These are phyloP conservation scores for Scutellaria baicalensis DNA, from an alignment of 257 asterid species.

Conservation along the genomic window DNA sequence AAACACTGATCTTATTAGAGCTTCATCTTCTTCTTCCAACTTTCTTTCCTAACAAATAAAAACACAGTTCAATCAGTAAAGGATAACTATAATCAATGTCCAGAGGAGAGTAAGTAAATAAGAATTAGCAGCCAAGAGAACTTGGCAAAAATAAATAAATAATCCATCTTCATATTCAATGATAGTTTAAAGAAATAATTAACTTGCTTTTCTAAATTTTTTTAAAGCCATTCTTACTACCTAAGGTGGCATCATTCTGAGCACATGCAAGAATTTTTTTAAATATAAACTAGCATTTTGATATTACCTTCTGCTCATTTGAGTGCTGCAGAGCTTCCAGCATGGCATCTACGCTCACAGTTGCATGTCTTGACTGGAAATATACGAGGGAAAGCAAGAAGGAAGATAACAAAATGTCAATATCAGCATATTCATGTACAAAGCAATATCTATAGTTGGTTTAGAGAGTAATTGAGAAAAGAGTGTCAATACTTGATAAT, in stretches of 20 bases:
- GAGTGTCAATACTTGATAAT: background rate
- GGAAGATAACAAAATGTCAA: background rate
- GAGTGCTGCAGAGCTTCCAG: constrained; percentile 68
- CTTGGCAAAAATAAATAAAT: background rate
- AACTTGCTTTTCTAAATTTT: background rate
- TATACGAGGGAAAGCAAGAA: background rate
- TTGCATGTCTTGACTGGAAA: constrained; percentile 76
- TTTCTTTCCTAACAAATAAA: constrained; percentile 39
- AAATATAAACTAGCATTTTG: background rate
- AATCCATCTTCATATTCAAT: background rate
- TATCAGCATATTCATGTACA: background rate
- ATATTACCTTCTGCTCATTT: constrained; percentile 48
- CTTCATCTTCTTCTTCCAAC: constrained; percentile 74
- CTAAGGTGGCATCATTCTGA: background rate
- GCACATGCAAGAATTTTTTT: background rate
- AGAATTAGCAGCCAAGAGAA: too few relatives aligned
- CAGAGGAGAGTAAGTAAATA: too few relatives aligned
- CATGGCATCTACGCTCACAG: constrained; percentile 85
- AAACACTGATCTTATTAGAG: constrained; percentile 56
- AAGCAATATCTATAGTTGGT: background rate
- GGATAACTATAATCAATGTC: background rate
- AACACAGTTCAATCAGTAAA: background rate
- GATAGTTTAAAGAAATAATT: background rate
- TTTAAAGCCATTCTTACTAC: background rate
- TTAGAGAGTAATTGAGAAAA: background rate